Percentiles rank a stretch among this genome's conserved stretches.
These are phyloP conservation scores for Chalaropsis thielavioides DNA, from an alignment of 2,329 filamentous ascomycete species.

Conservation along the genomic window DNA sequence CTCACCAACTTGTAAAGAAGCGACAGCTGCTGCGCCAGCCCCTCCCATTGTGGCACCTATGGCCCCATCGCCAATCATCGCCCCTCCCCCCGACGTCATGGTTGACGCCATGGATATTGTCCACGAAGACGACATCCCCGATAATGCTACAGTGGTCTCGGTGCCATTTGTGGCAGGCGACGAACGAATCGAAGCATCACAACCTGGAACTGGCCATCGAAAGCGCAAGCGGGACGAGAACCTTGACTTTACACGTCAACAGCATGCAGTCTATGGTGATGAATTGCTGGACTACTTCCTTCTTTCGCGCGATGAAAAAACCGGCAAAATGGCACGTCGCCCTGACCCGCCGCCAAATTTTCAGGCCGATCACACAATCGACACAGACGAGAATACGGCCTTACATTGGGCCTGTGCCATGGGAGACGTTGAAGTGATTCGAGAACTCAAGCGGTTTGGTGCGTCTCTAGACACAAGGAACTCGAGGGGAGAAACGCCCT, in stretches of 20 bases:
- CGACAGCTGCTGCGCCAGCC: slow-evolving; percentile 24
- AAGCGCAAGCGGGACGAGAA: slow-evolving; percentile 63
- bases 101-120: slow-evolving; percentile 22
- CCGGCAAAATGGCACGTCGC: slow-evolving; percentile 39
- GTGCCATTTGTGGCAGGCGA: slow-evolving; percentile 77
- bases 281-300: slow-evolving; percentile 94
- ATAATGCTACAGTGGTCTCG: slow-evolving; percentile 69
- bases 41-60: slow-evolving; percentile 1
- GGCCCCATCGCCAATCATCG: slow-evolving; percentile 3
- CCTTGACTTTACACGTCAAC: slow-evolving; percentile 54
- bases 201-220: slow-evolving; percentile 22
- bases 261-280: slow-evolving; percentile 83
- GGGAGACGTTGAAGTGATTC: slow-evolving; percentile 87
- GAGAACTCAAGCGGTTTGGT: slow-evolving; percentile 67
- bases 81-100: slow-evolving; percentile 14
- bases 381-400: slow-evolving; percentile 81
- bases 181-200: slow-evolving; percentile 52
- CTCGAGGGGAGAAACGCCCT: slow-evolving; percentile 65
- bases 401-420: slow-evolving; percentile 96
- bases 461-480: slow-evolving; percentile 61
- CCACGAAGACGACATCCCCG: slow-evolving; percentile 64
- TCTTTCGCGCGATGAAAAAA: slow-evolving; percentile 61
- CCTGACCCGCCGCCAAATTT: slow-evolving; percentile 76
- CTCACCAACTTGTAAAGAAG: background rate
- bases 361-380: slow-evolving; percentile 81